phyloP scores from a whole-genome alignment of 345 rosid species.

The Noccaea bulbosa region DNA sequence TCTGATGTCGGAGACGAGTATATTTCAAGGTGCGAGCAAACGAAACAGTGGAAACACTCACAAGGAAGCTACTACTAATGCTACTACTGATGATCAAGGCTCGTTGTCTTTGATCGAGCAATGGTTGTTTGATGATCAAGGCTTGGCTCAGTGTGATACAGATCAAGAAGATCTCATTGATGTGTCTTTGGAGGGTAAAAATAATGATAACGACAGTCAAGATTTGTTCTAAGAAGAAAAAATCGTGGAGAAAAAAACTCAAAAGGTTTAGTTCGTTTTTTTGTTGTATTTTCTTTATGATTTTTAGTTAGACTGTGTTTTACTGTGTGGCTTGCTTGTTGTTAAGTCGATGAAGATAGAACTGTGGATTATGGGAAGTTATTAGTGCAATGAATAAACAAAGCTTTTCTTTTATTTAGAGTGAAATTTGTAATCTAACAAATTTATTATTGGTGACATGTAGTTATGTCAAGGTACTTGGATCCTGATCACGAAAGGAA shows the following conservation, averaged over 20 bases:
- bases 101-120: slow-evolving; percentile 64
- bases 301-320: slow-evolving; percentile 13
- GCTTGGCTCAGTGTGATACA: slow-evolving; percentile 46
- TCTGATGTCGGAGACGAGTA: slow-evolving; percentile 48
- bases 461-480: neutral
- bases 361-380: slow-evolving; percentile 20
- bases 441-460: neutral
- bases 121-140: slow-evolving; percentile 72
- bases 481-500: too few relatives aligned
- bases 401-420: neutral
- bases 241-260: neutral
- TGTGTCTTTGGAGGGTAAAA: slow-evolving; percentile 48
- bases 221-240: slow-evolving; percentile 40
- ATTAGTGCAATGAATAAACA: slow-evolving; percentile 16
- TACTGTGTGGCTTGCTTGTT: slow-evolving; percentile 13
- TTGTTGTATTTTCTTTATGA: neutral
- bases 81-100: slow-evolving; percentile 40
- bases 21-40: slow-evolving; percentile 54
- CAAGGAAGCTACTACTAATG: slow-evolving; percentile 12
- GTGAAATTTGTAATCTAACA: neutral
- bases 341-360: slow-evolving; percentile 15
- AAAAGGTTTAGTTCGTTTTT: slow-evolving; percentile 8
- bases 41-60: slow-evolving; percentile 32
- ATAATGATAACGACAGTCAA: slow-evolving; percentile 21
- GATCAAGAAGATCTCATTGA: slow-evolving; percentile 45